Conservation (phyloP, 352 stramenopile species). For the Globisporangium apiculatum region DNA sequence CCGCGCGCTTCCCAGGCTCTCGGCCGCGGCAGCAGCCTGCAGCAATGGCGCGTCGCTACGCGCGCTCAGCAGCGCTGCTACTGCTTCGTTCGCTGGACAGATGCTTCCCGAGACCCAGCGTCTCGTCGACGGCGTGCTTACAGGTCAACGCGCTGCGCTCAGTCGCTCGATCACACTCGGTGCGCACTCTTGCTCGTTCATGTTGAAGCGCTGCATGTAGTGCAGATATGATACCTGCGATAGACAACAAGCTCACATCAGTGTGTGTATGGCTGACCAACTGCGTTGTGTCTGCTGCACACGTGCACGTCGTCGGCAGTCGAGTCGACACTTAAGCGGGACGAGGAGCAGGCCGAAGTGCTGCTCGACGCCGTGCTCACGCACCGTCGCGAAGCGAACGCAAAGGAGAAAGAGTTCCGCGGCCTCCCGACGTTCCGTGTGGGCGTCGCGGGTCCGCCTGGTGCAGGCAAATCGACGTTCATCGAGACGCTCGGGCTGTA, state of each 20-base stretch:
- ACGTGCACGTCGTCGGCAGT: slow-evolving; percentile 23
- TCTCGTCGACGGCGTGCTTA: slow-evolving; percentile 47
- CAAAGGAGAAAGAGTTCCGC: slow-evolving; percentile 15
- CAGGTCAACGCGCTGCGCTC: slow-evolving; percentile 51
- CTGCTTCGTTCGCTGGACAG: background rate
- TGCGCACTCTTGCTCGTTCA: slow-evolving; percentile 13
- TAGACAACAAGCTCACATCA: too few relatives aligned
- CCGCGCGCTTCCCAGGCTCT: slow-evolving; percentile 2
- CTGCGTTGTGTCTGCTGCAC: background rate
- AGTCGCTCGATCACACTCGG: slow-evolving; percentile 71
- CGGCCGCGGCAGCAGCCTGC: background rate
- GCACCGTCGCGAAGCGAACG: slow-evolving; percentile 34
- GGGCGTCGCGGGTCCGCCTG: slow-evolving; percentile 88
- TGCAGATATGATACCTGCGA: background rate
- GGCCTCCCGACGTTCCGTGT: slow-evolving; percentile 71
- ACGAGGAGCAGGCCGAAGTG: slow-evolving; percentile 79
- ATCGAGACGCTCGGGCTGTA: slow-evolving; percentile 93
- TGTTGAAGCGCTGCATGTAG: slow-evolving; percentile 2
- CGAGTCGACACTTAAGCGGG: slow-evolving; percentile 65
- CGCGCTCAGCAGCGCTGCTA: slow-evolving; percentile 1
- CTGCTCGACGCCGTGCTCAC: slow-evolving; percentile 81
- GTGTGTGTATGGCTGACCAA: background rate
- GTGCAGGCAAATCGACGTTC: slow-evolving; percentile 97
- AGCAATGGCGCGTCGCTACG: background rate
- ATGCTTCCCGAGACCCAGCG: slow-evolving; percentile 38